Evolutionary conservation across 2,329 filamentous ascomycete genomes (phyloP), one percentile per base, ranked within the genome.

Genomic region (Exutisphaerella laricina): DNA sequence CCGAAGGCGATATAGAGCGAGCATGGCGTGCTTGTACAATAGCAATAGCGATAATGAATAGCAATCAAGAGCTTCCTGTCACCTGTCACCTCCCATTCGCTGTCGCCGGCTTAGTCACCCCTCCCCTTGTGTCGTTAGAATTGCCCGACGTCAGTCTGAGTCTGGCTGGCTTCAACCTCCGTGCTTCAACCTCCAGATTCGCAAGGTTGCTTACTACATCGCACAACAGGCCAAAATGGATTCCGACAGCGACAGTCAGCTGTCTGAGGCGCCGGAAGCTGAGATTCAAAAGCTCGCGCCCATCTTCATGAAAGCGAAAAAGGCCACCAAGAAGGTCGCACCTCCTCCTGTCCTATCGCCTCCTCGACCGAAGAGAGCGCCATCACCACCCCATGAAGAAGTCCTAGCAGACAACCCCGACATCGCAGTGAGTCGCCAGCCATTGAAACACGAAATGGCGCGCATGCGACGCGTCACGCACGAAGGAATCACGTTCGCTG

Each of bases 301-400:
- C 38, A 63, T 64, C 39, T 65, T 64, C 48, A 38, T 56, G 28
- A 61, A 58, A 34, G 61, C 62, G 14, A 69, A 70, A 53, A 64
- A 66, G 44, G 64, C 66, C 13, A 61, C 67, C 36, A 64, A 64
- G 48, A 40, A 25, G 58, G 65, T 46, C 59, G 74, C 48, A 68
- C 74, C 58, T 77, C 75, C 66, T 6, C 59, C 61, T 8, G 51
- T 54, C 25, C 54, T 50, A 42, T 63, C 62, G 32, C 61, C 62
- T 50, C 60, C 62, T 33, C 46, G 59, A 45, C 60, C 62, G 17
- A 94, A 92, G 73, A 77, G 90, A 63, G 82, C 84, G 45, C 82
- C 88, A 14, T 96, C 89, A 54, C 90, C 90, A 55, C 82, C 87
- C 6, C 90, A 96, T 66, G 88, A 95, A 73, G 86, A 84, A 66